Evolutionary conservation across 495 filamentous ascomycete genomes (phyloP).

Genomic region (Margaritispora aquatica): DNA sequence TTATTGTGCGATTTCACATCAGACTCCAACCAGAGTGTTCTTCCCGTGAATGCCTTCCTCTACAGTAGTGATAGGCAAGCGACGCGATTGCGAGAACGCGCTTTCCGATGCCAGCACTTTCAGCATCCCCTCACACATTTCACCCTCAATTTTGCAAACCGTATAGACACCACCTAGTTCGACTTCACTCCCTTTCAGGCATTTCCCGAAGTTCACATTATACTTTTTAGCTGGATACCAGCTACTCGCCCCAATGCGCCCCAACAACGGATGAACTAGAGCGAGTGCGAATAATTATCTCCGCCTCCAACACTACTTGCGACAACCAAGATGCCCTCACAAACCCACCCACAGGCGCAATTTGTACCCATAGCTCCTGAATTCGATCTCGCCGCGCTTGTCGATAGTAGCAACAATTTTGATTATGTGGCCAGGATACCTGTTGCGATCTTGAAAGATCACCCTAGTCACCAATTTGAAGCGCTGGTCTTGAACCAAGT

Average conservation of each 20-base stretch:
- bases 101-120: neutral
- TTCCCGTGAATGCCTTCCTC: no score
- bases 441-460: constrained; percentile 63
- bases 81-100: neutral
- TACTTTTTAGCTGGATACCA: neutral
- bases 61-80: neutral
- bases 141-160: neutral
- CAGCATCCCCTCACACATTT: neutral
- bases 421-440: constrained; percentile 71
- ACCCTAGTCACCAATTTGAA: constrained; percentile 70
- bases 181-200: neutral
- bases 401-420: constrained; percentile 75
- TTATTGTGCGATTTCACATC: neutral
- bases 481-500: constrained; percentile 73
- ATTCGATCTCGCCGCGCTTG: constrained; percentile 65
- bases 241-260: neutral
- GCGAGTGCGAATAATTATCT: neutral
- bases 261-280: neutral
- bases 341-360: constrained; percentile 56
- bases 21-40: no score
- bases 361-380: constrained; percentile 85
- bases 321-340: constrained; percentile 52
- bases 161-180: no score
- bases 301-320: neutral
- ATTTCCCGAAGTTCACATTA: neutral